Evolutionary conservation across 176 grass and related monocot genomes (phyloP).

Genomic region (Zoysia japonica): DNA sequence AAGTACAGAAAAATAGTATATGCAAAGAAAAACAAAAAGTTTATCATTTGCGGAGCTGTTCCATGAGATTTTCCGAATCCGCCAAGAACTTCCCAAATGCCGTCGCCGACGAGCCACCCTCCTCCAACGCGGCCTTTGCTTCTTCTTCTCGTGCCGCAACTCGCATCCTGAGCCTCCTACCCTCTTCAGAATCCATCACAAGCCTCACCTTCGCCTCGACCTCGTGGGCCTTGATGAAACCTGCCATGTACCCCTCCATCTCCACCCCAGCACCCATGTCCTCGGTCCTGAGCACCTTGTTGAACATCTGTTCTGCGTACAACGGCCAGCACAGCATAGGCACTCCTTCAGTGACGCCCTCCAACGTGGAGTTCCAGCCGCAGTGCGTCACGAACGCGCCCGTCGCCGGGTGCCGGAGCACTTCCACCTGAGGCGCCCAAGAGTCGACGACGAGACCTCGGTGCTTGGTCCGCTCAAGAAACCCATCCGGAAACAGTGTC

Average conservation of each 20-base stretch:
- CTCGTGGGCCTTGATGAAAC: neutral
- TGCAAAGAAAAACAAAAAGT: neutral
- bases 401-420: neutral
- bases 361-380: constrained; percentile 59
- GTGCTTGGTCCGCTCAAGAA: neutral
- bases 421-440: neutral
- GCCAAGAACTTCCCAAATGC: neutral
- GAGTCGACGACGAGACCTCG: neutral
- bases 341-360: constrained; percentile 38
- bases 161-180: neutral
- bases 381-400: constrained; percentile 61
- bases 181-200: neutral
- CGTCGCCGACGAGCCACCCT: neutral
- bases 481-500: neutral
- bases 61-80: neutral
- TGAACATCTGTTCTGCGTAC: constrained; percentile 41
- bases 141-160: neutral
- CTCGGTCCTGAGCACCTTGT: constrained; percentile 30
- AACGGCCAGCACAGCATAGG: constrained; percentile 48
- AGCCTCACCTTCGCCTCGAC: neutral
- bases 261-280: neutral
- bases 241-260: neutral
- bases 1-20: too few species aligned
- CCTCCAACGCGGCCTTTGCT: neutral
- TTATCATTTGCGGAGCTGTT: neutral